Percentiles rank a stretch among this genome's conserved stretches.
These are phyloP conservation scores for Laburnicola sp. DNA, from an alignment of 2,329 filamentous ascomycete species.

Conservation along the genomic window DNA sequence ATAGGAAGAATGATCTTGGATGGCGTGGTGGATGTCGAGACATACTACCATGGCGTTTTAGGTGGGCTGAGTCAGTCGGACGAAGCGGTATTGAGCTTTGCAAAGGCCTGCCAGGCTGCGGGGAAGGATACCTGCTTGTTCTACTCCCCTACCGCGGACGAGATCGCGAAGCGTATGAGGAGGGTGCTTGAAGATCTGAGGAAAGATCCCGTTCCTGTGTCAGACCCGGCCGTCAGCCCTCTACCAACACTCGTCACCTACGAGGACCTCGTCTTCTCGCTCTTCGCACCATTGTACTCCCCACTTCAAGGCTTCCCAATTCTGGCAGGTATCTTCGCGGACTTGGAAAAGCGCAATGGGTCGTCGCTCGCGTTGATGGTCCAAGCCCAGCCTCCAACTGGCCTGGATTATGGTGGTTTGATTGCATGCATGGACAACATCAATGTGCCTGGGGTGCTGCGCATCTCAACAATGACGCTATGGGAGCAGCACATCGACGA, in stretches of 20 bases:
- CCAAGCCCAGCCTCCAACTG: not conserved
- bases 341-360: constrained; percentile 14
- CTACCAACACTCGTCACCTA: constrained; percentile 17
- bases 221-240: not conserved
- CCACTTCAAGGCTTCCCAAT: not conserved
- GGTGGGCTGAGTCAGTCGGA: constrained; percentile 55
- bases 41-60: constrained; percentile 50
- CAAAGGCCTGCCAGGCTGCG: constrained; percentile 57
- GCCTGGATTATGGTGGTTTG: not conserved
- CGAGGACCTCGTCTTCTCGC: constrained; percentile 10
- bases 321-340: constrained; percentile 9
- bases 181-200: constrained; percentile 3
- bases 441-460: not conserved
- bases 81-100: constrained; percentile 58
- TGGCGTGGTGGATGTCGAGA: constrained; percentile 47
- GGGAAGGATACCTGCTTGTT: constrained; percentile 31
- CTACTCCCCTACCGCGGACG: not conserved
- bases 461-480: not conserved
- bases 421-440: constrained; percentile 1
- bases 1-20: constrained; percentile 50
- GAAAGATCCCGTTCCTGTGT: constrained; percentile 8
- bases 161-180: not conserved
- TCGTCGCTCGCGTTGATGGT: not conserved
- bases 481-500: constrained; percentile 1
- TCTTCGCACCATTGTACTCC: constrained; percentile 10